Evolutionary conservation across 176 grass and related monocot species (phyloP).

Genomic region (Eleusine indica): DNA sequence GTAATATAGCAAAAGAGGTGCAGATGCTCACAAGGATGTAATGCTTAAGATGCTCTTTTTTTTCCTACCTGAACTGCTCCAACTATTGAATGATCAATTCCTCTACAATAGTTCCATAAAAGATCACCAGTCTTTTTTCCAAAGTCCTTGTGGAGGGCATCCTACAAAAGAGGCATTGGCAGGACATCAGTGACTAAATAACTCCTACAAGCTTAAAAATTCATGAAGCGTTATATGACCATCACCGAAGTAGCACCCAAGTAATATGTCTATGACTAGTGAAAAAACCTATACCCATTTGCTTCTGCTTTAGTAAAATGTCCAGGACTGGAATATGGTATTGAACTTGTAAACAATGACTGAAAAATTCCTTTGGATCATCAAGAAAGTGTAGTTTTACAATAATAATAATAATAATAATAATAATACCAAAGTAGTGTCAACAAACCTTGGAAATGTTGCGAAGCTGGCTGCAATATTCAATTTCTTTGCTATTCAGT

Average conservation of each 20-base stretch:
- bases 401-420: too few relatives aligned
- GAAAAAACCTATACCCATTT: neutral
- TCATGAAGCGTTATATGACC: conserved; percentile 13
- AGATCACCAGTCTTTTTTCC: conserved; percentile 80
- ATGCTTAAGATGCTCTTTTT: conserved; percentile 2
- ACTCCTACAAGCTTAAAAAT: conserved; percentile 24
- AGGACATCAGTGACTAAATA: conserved; percentile 25
- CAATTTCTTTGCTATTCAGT: conserved; percentile 65
- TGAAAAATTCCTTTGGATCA: conserved; percentile 12
- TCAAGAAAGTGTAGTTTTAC: conserved; percentile 2
- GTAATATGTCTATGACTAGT: conserved; percentile 23
- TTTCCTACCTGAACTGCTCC: conserved; percentile 79
- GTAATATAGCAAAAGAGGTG: conserved; percentile 17
- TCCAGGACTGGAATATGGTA: neutral
- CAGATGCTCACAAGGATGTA: conserved; percentile 11
- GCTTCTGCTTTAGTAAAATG: conserved; percentile 12
- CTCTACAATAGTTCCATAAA: conserved; percentile 97
- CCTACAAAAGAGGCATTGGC: conserved; percentile 53
- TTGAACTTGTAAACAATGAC: conserved; percentile 16
- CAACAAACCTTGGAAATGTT: conserved; percentile 65
- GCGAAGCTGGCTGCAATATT: conserved; percentile 71
- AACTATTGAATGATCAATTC: conserved; percentile 87
- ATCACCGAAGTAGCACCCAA: conserved; percentile 15
- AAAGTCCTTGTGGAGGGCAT: conserved; percentile 77
- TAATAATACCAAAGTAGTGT: conserved; percentile 19